Base-by-base conservation (phyloP, 2,329 filamentous ascomycete species). In the Ascocoryne sarcoides region DNA sequence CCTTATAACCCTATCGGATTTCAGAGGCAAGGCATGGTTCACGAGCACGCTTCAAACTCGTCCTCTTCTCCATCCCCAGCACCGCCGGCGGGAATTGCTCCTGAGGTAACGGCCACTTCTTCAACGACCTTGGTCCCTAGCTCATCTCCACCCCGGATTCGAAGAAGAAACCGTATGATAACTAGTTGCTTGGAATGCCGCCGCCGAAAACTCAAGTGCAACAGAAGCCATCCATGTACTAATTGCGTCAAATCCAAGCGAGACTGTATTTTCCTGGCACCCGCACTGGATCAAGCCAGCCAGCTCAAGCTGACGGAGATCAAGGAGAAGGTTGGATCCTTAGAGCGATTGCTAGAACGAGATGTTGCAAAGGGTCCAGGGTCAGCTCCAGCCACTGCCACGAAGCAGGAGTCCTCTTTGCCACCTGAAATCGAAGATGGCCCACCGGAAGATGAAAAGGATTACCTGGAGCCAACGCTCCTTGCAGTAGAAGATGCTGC, bases 141-240 rank as follows among this genome's bases (percentile, higher is more conserved):
- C 7, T 38, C 49, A 18, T 19, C 46, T 7, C 40, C 50, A 33
- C 47, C 54, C 5, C 48, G 51, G 17, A 56, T 58, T 7, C 40
- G 58, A 28, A 45, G 78, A 32, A 68, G 79, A 48, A 74, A 82
- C 65, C 69, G 76, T 54, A 73, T 82, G 67, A 80, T 84, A 60
- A 73, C 74, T 46, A 81, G 76, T 19, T 85, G 79, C 57, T 69
- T 82, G 23, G 76, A 82, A 59, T 86, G 82, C 57, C 73, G 84
- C 29, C 75, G 82, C 16, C 73, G 84, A 30, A 90, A 90, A 62
- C 67, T 88, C 41, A 85, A 84, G 59, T 90, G 84, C 63, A 80
- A 85, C 64, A 86, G 84, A 57, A 62, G 68, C 15, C 72, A 82
- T 37, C 82, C 84, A 45, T 90, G 84, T 57, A 69, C 69, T 12